phyloP scores from a whole-genome alignment of 495 filamentous ascomycete genomes.

The Penicillium atrosanguineum region DNA sequence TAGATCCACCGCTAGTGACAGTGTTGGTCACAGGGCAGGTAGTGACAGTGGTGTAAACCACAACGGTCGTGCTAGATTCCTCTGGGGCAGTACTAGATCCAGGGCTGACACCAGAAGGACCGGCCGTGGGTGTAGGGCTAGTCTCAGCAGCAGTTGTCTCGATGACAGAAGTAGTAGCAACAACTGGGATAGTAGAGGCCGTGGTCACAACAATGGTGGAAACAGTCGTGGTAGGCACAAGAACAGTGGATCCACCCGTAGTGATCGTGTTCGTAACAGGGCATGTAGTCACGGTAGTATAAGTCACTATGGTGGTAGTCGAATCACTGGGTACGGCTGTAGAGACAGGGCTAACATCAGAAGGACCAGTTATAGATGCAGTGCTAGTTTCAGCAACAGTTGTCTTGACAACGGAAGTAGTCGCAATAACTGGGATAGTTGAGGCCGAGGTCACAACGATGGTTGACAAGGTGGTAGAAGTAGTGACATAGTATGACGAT shows the following conservation, averaged over 20 bases:
- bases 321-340: constrained; percentile 14
- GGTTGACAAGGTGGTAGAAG: constrained; percentile 18
- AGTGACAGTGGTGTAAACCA: constrained; percentile 40
- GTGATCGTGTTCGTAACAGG: constrained; percentile 39
- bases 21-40: constrained; percentile 43
- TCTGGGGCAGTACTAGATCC: constrained; percentile 10
- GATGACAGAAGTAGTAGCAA: constrained; percentile 9
- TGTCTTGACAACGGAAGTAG: constrained; percentile 39
- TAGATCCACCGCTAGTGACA: constrained; percentile 31
- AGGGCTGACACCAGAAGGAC: constrained; percentile 23
- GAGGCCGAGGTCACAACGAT: constrained; percentile 28
- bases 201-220: constrained; percentile 32
- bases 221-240: constrained; percentile 36
- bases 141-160: constrained; percentile 20
- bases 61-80: constrained; percentile 23
- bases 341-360: constrained; percentile 20
- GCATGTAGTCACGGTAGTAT: constrained; percentile 42
- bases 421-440: constrained; percentile 18
- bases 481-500: constrained; percentile 4
- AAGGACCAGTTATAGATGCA: constrained; percentile 18
- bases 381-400: constrained; percentile 17
- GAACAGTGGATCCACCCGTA: constrained; percentile 31
- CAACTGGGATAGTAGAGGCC: constrained; percentile 36
- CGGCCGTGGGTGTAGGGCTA: constrained; percentile 18
- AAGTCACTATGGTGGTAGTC: constrained; percentile 31